Conservation (phyloP, 305 asterid species). For the Fraxinus velutina region DNA sequence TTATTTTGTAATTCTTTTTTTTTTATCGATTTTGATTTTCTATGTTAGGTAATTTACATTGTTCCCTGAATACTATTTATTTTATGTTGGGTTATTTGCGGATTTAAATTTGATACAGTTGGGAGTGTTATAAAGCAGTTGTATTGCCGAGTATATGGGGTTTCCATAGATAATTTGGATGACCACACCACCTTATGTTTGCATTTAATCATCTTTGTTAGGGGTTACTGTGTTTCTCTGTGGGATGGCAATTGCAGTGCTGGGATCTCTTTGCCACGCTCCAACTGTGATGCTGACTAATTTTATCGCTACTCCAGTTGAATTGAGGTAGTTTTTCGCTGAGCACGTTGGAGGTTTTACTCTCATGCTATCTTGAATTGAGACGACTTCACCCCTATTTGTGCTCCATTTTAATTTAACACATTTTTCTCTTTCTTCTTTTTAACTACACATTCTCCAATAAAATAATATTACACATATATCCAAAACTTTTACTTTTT, state of each 20-base stretch:
- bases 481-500: too few species aligned
- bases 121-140: constrained; percentile 11
- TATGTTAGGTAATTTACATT: not conserved
- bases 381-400: not conserved
- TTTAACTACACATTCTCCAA: too few species aligned
- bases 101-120: not conserved
- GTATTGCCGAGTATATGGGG: not conserved
- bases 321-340: constrained; percentile 53
- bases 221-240: constrained; percentile 82
- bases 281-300: constrained; percentile 90
- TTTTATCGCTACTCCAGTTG: constrained; percentile 77
- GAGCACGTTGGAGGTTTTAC: constrained; percentile 7
- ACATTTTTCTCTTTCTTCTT: too few species aligned
- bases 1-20: not conserved
- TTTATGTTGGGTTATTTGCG: not conserved
- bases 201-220: constrained; percentile 34
- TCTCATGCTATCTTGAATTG: constrained; percentile 1
- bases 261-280: constrained; percentile 72
- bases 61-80: not conserved
- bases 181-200: constrained; percentile 18
- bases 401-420: too few species aligned
- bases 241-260: constrained; percentile 68
- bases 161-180: constrained; percentile 13
- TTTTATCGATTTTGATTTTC: not conserved
- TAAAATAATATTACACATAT: too few species aligned